Evolutionary conservation across 345 rosid genomes (phyloP).

Genomic region (Syzygium jambos): DNA sequence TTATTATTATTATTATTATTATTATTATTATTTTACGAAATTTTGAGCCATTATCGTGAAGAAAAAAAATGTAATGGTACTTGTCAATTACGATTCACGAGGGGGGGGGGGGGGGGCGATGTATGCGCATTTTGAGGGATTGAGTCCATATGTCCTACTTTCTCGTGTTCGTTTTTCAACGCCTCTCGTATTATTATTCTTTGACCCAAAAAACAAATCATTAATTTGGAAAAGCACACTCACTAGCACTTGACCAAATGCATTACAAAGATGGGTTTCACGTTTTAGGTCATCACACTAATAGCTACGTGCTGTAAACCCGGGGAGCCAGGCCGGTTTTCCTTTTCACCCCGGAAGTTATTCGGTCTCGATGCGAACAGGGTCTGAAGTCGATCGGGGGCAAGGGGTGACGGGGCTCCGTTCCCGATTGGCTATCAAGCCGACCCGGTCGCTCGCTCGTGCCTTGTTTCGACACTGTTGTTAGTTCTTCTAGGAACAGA

Average conservation of each 20-base stretch:
- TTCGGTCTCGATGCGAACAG: neutral
- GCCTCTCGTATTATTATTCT: neutral
- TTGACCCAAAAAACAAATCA: neutral
- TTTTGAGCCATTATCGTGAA: neutral
- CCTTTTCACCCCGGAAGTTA: neutral
- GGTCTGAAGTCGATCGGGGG: neutral
- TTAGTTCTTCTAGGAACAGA: no score
- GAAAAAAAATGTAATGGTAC: neutral
- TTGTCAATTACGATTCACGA: neutral
- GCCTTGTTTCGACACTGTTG: no score
- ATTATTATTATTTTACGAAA: neutral
- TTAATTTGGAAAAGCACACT: neutral
- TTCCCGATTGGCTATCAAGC: fast-evolving
- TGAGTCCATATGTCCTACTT: neutral
- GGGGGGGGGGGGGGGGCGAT: neutral
- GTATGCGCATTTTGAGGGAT: neutral
- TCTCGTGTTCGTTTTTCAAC: neutral
- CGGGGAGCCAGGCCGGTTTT: fast-evolving
- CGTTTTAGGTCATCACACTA: neutral
- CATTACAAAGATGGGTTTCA: neutral
- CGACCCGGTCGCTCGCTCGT: neutral
- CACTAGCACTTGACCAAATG: neutral
- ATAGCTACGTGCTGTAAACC: neutral
- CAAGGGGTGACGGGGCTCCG: neutral
- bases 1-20: neutral